A percentile compares a stretch with the other conserved stretches of the same genome.
phyloP scores from a whole-genome alignment of 192 early-diverging fungal genomes.

The Rhizophagus clarus region DNA sequence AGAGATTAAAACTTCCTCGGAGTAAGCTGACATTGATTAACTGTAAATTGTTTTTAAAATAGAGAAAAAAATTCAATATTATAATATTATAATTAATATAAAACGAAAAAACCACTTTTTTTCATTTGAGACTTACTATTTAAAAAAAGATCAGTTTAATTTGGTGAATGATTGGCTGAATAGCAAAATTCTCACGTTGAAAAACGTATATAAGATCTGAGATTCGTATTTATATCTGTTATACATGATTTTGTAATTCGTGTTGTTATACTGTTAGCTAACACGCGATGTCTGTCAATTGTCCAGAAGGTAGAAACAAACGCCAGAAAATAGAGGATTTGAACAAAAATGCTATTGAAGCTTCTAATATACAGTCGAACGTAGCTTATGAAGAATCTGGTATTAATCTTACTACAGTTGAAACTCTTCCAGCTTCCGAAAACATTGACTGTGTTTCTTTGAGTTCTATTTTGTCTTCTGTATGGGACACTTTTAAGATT shows the following conservation, averaged over 20 bases:
- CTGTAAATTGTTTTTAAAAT: too few relatives aligned
- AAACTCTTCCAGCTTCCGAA: background rate
- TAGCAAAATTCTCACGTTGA: background rate
- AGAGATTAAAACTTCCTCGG: slow-evolving; percentile 17
- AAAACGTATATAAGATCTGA: background rate
- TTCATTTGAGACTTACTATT: background rate
- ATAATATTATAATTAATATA: too few relatives aligned
- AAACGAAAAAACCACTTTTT: too few relatives aligned
- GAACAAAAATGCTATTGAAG: background rate
- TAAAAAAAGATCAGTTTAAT: background rate
- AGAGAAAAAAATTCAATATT: background rate
- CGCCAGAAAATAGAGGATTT: background rate
- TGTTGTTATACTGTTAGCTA: too few relatives aligned
- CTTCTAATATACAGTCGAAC: background rate
- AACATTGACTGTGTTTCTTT: background rate
- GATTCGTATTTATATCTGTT: background rate
- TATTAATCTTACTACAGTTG: background rate
- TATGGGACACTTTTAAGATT: background rate
- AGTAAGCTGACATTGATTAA: slow-evolving; percentile 7
- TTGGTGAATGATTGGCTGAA: background rate
- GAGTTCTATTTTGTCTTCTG: background rate
- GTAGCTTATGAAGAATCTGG: background rate
- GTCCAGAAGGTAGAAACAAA: background rate
- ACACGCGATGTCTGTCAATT: background rate
- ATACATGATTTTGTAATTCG: too few relatives aligned